Evolutionary conservation across 371 early-diverging fungal species (phyloP), one percentile per base, ranked within the genome.

Genomic region (Rhizopus stolonifer): DNA sequence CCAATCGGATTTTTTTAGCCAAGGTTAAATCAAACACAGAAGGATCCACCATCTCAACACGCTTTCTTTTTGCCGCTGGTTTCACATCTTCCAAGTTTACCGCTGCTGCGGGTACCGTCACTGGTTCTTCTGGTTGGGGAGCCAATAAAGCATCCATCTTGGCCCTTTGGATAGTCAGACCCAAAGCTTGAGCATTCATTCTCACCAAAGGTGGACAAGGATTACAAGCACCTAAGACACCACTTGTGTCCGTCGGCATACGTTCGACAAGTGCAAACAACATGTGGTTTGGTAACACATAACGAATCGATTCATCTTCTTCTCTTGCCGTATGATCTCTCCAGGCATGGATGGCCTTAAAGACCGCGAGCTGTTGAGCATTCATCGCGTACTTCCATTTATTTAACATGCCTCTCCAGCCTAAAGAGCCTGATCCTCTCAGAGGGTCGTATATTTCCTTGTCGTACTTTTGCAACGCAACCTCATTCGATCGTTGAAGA

Each of bases 221-320:
- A 38, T 78, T 82, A 74, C 94, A 96, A 61, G 88, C 86, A 0
- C 82, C 88, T 44, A 92, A 58, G 1, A 98, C 84, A 9, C 72
- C 82, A 0, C 84, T 58, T 3, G 81, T 65, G 9, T 89, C 90
- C 0, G 61, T 78, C 0, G 99, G 98, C 87, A 90, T 86, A 18
- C 79, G 67, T 43, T 84, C 82, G 1, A 93, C 86, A 1, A 96
- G 44, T 0, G 77, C 69, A 52, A 89, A 84, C 18, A 98, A 70
- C 91, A 65, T 89, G 58, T 92, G 91, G 61, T 88, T 89, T 10
- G 99, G 98, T 18, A 95, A 59, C 3, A 98, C 92, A 64, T 91
- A 99, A n/a, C 88, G 71, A 2, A 77, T 55, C 7, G 88, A 89
- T 70, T 97, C 98, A 70, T 98, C 98, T 58, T 94, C 94, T 6